Evolutionary conservation across 2,329 filamentous ascomycete species (phyloP).

Genomic region (Aspergillus cejpii): DNA sequence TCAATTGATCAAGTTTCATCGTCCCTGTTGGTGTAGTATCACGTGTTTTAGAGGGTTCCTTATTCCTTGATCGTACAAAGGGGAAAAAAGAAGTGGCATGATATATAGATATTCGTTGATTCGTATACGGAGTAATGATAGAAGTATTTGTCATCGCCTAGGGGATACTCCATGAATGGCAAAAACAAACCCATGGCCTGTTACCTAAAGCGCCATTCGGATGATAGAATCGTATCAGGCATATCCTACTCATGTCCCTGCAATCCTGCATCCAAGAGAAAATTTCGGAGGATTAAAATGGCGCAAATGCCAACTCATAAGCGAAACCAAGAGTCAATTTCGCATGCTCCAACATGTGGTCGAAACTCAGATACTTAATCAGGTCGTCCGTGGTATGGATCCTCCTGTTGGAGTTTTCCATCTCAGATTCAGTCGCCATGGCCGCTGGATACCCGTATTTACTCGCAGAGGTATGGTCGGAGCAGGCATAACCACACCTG

Average conservation of each 20-base stretch:
- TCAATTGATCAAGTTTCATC: no score
- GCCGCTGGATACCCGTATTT: conserved; percentile 60
- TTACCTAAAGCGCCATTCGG: conserved; percentile 2
- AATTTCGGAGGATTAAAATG: conserved; percentile 46
- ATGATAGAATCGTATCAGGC: background rate
- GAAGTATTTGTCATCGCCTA: background rate
- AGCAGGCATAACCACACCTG: conserved; percentile 79
- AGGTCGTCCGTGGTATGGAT: conserved; percentile 69
- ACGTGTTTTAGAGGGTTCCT: no score
- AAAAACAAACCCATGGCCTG: background rate
- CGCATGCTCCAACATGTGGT: conserved; percentile 89
- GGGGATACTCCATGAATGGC: conserved; percentile 1
- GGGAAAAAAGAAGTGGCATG: background rate
- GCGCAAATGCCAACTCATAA: conserved; percentile 74
- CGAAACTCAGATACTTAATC: conserved; percentile 66
- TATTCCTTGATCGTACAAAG: background rate
- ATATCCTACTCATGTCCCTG: background rate
- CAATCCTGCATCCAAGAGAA: background rate
- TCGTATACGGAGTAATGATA: background rate
- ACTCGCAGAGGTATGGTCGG: conserved; percentile 62
- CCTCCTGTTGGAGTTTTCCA: conserved; percentile 57
- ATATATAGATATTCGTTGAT: background rate
- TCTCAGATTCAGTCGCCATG: conserved; percentile 58
- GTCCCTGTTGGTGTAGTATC: no score
- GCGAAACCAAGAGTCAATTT: conserved; percentile 75